Evolutionary conservation across 768 basidiomycete genomes (phyloP).

Genomic region (Heimioporus sp.): DNA sequence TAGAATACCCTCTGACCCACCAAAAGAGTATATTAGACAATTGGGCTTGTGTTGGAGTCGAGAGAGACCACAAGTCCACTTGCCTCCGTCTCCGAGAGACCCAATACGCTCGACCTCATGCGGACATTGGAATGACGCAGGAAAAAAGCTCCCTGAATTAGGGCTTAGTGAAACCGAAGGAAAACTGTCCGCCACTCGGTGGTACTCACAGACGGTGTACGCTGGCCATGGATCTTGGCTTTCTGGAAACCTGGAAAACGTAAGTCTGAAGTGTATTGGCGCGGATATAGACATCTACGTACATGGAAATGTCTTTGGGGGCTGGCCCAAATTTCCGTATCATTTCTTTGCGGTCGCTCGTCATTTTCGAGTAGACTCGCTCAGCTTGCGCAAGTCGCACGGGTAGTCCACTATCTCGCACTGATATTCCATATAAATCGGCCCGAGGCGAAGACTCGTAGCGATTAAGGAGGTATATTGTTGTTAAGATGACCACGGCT

Average conservation of each 20-base stretch:
- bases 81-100: slow-evolving; percentile 64
- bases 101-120: slow-evolving; percentile 43
- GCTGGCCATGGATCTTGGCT: slow-evolving; percentile 53
- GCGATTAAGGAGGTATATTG: slow-evolving; percentile 48
- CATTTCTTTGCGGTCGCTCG: slow-evolving; percentile 43
- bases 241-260: slow-evolving; percentile 47
- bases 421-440: slow-evolving; percentile 21
- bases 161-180: neutral
- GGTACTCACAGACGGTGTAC: slow-evolving; percentile 53
- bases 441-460: slow-evolving; percentile 27
- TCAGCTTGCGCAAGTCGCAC: slow-evolving; percentile 43
- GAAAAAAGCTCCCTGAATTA: slow-evolving; percentile 44
- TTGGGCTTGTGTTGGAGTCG: slow-evolving; percentile 50
- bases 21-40: slow-evolving; percentile 63
- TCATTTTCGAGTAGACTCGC: slow-evolving; percentile 42
- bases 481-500: slow-evolving; percentile 38
- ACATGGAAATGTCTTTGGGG: slow-evolving; percentile 45
- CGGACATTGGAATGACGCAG: slow-evolving; percentile 43
- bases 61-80: slow-evolving; percentile 67
- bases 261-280: slow-evolving; percentile 1
- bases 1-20: slow-evolving; percentile 27
- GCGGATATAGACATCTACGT: neutral
- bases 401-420: slow-evolving; percentile 36
- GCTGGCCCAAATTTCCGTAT: slow-evolving; percentile 55
- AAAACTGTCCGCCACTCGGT: neutral